phyloP scores from a whole-genome alignment of 2,329 filamentous ascomycete genomes.

The Cordyceps cicadae region DNA sequence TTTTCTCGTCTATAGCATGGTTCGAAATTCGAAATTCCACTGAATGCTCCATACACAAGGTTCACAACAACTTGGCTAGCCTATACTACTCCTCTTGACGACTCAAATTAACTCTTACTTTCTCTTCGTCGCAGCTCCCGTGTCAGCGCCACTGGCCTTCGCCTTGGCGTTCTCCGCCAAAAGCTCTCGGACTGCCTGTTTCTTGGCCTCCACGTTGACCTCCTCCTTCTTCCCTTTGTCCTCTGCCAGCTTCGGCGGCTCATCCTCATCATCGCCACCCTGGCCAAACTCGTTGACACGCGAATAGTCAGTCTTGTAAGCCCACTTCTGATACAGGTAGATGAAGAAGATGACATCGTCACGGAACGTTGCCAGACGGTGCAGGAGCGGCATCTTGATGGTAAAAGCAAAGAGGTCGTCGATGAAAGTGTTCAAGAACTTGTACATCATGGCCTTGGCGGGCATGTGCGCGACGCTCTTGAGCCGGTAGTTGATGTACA shows the following conservation, averaged over 20 bases:
- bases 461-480: slow-evolving; percentile 97
- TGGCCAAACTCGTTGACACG: slow-evolving; percentile 97
- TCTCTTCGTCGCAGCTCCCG: slow-evolving; percentile 36
- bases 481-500: slow-evolving; percentile 98
- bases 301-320: slow-evolving; percentile 84
- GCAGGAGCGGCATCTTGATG: slow-evolving; percentile 96
- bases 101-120: slow-evolving; percentile 21
- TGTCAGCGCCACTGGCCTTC: slow-evolving; percentile 43
- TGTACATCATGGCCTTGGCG: slow-evolving; percentile 92
- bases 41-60: too few relatives aligned
- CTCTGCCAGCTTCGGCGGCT: slow-evolving; percentile 31
- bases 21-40: too few relatives aligned
- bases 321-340: slow-evolving; percentile 89
- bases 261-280: slow-evolving; percentile 77
- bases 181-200: slow-evolving; percentile 28
- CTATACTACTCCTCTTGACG: not conserved
- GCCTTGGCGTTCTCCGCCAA: slow-evolving; percentile 22
- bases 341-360: slow-evolving; percentile 98
- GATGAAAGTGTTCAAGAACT: slow-evolving; percentile 98
- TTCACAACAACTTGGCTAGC: too few relatives aligned
- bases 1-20: too few relatives aligned
- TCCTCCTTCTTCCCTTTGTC: slow-evolving; percentile 31
- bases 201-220: slow-evolving; percentile 28
- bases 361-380: slow-evolving; percentile 82
- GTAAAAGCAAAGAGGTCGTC: slow-evolving; percentile 98